Percentiles rank a stretch among this genome's conserved stretches.
phyloP scores from a whole-genome alignment of 106 monocot genomes.

The Cymbidium sinense region DNA sequence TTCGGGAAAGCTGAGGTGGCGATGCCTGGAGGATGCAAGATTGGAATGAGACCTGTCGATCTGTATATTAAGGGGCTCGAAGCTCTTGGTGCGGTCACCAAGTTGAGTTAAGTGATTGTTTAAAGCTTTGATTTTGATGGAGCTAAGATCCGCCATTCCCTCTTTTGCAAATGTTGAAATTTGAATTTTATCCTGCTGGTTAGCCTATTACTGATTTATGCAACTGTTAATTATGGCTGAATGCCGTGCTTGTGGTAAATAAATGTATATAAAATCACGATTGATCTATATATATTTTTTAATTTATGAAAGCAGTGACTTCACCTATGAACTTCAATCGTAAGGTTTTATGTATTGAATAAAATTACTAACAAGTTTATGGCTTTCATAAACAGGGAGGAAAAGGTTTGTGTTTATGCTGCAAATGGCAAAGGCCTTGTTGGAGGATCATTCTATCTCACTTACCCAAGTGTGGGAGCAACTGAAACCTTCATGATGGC shows the following conservation, averaged over 20 bases:
- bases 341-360: neutral
- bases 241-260: too few relatives aligned
- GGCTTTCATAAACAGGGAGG: constrained; percentile 25
- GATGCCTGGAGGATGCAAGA: constrained; percentile 37
- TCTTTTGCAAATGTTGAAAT: neutral
- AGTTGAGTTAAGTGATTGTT: constrained; percentile 23
- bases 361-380: neutral
- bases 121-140: neutral
- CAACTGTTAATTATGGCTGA: too few relatives aligned
- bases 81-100: constrained; percentile 28
- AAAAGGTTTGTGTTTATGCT: constrained; percentile 25
- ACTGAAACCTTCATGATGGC: constrained; percentile 56
- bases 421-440: constrained; percentile 43
- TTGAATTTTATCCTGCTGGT: too few relatives aligned
- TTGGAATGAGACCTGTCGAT: constrained; percentile 43
- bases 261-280: too few relatives aligned
- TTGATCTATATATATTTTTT: too few relatives aligned
- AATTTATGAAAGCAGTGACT: too few relatives aligned
- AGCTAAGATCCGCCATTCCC: neutral
- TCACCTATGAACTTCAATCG: too few relatives aligned
- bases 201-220: too few relatives aligned
- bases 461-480: constrained; percentile 54
- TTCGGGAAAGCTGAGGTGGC: constrained; percentile 45
- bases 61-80: constrained; percentile 31
- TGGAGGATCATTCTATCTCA: constrained; percentile 36